Base-by-base conservation (phyloP, 345 rosid genomes). In the Kandelia obovata region DNA sequence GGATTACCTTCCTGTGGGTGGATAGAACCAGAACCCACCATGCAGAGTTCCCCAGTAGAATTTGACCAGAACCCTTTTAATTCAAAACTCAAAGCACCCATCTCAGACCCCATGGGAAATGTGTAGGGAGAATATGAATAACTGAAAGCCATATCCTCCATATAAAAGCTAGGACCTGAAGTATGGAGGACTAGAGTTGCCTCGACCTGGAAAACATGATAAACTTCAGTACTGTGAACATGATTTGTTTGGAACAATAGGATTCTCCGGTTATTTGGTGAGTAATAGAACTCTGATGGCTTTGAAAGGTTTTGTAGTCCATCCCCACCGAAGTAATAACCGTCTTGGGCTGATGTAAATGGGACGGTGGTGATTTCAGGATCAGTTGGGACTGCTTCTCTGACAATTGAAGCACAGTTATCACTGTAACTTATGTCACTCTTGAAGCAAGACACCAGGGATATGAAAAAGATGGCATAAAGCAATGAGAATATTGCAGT, bases 11-110 rank as follows among this genome's bases (percentile, higher is more conserved):
- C 53, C 21, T 0, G 25, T 0, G 75, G 61, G 60, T 34, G 2
- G 16, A 58, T 64, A 27, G 73, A 27, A 55, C 71, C 6, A 13
- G 82, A 72, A 4, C 82, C 85, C 43, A 75, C 76, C 80, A 81
- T 81, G 62, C 85, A 81, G 2, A 81, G 71, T 68, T 78, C 57
- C 13, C 82, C 85, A 0, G 52, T 46, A 20, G 64, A 53, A 15
- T 10, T 43, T 25, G 80, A 75, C 85, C 82, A 81, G 60, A 72
- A 78, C 49, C 85, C 85, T 66, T 78, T 17, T 6, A 81, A n/a
- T 17, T 52, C 57, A 46, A 81, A 78, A 7, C 63, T 67, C 56
- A 70, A 28, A 60, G 65, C 31, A 49, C 76, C 61, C 7, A 11
- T 9, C 15, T 25, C 6, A 27, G 46, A 43, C 30, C 70, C 68